Base-by-base conservation (phyloP, 768 basidiomycete genomes). In the Lanmaoa rubissima region DNA sequence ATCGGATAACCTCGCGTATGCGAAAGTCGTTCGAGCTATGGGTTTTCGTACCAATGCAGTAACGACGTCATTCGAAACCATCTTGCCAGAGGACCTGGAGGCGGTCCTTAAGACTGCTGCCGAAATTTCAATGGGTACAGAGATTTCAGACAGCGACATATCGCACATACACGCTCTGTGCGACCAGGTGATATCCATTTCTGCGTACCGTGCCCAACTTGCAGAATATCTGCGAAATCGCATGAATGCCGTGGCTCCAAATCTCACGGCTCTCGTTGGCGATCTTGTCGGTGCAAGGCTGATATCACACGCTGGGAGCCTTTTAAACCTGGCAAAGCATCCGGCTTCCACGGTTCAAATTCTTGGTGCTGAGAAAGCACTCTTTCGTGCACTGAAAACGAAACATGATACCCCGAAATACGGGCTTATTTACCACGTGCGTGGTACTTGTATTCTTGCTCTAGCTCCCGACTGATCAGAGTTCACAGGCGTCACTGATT, bases 61-160 rank as follows among this genome's bases (percentile, higher is more conserved):
- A 26, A 78, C 85, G 44, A 98, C 92, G 44, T 86, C 90, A 57
- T 92, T 99, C 65, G 86, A 93, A 54, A 74, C 87, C 50, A 83
- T 98, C 73, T 87, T 99, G 34, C 97, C 97, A 11, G 97, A 99
- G 80, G 96, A 98, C 66, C 86, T 99, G 54, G 97, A 99, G 73
- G 89, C 87, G 13, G 86, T 95, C 38, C 78, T 99, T 59, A 98
- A 97, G 77, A 88, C 90, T 32, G 95, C 97, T 38, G 93, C 97
- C 19, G 94, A 94, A 77, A 91, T 99, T 59, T 97, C 94, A 36
- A 99, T 99, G 97, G 97, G 97, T 65, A 99, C 97, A 41, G 97
- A 99, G 77, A 98, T 99, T 61, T 95, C 94, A 52, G 94, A 98
- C 62, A 85, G 87, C 49, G 97, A 99, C 71, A 94, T 98, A 67